Base-by-base conservation (phyloP, 306 rosid species). In the Cicer arietinum region DNA sequence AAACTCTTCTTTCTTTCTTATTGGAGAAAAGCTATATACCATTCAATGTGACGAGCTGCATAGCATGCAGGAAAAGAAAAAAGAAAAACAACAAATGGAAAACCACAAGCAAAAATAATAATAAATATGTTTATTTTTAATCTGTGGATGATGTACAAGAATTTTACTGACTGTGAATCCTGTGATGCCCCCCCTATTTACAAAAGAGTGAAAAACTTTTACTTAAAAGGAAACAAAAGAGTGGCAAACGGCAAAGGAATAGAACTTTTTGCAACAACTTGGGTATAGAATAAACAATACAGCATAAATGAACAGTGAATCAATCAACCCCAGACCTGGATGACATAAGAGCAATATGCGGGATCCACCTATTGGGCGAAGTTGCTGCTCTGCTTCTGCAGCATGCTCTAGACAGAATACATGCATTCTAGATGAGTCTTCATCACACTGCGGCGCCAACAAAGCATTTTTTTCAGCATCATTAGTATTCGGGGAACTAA, bases 401-500 rank as follows among this genome's bases (percentile, higher is more conserved):
- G 99, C 99, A 84, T 95, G 99, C 86, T 92, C 99, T 40, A 92
- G 92, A 83, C 99, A 95, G 79, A 95, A 95, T 47, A 95, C 93
- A 86, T 95, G 99, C 93, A 90, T 78, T 84, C 98, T 90, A 59
- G 96, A 89, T 16, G 97, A 89, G 79, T 95, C 98, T 52, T 89
- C 90, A 11, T 95, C 92, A 42, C 86, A 83, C 50, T 81, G 75
- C 59, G 90, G 89, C 78, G 59, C 76, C 78, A 88, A 74, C 7
- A 85, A 65, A 83, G 78, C 64, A 22, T 77, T 81, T 77, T 81
- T 75, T 73, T 83, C 93, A 73, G 83, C 77, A 65, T 77, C 92
- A 56, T 80, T 75, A 50, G 80, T 64, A 40, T 81, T 90, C 25
- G 70, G 77, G 84, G 91, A 74, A 80, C 74, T 53, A 65, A 56